phyloP scores from a whole-genome alignment of 306 rosid species.

The Vigna mungo region DNA sequence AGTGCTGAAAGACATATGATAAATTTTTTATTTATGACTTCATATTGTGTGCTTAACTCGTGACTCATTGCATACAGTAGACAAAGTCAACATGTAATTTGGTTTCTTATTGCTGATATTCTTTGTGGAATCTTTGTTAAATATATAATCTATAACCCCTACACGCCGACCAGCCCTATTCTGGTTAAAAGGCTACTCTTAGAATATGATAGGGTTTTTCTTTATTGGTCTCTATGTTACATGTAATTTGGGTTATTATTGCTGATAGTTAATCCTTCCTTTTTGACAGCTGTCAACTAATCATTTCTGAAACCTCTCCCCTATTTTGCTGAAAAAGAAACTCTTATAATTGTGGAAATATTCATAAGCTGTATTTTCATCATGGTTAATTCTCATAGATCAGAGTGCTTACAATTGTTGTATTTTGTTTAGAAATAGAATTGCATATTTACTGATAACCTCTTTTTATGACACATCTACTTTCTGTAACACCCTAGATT shows the following conservation, averaged over 20 bases:
- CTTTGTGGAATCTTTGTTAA: not conserved
- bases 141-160: not conserved
- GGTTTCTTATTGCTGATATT: slow-evolving; percentile 18
- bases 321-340: not conserved
- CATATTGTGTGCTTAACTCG: slow-evolving; percentile 14
- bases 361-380: not conserved
- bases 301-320: not conserved
- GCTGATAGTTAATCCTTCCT: slow-evolving; percentile 5
- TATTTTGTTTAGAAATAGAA: not conserved
- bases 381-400: not conserved
- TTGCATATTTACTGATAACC: not conserved
- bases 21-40: slow-evolving; percentile 8
- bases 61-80: slow-evolving; percentile 5
- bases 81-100: slow-evolving; percentile 15
- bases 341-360: slow-evolving; percentile 6
- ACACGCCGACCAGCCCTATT: not conserved
- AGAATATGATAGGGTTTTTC: not conserved
- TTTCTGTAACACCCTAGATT: not conserved
- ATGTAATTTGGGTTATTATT: slow-evolving; percentile 22
- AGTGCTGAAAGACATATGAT: slow-evolving; percentile 17
- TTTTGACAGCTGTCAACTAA: not conserved
- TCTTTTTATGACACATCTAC: not conserved
- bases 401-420: not conserved
- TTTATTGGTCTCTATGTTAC: not conserved
- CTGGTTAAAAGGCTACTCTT: not conserved